Evolutionary conservation across 108 stramenopile genomes (phyloP), one percentile per base, ranked within the genome.

Genomic region (Chaetoceros muelleri): DNA sequence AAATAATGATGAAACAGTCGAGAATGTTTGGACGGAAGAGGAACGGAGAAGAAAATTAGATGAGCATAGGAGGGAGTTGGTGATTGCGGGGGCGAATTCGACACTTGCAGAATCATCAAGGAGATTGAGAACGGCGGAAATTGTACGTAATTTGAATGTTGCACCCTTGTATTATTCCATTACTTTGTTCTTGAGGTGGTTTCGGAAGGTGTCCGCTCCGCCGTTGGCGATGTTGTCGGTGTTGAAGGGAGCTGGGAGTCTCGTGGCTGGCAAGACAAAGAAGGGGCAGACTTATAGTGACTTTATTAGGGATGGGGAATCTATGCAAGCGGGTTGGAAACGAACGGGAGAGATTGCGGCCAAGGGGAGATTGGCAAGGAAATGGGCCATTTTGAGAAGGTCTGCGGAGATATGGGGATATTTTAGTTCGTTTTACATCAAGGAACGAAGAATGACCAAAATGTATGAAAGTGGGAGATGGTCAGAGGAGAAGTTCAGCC

Each of bases 381-480:
- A 84, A 30, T 84, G 81, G 79, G 90, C 85, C 19, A 87, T 80
- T 52, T 55, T 93, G 13, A 58, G 87, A 10, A 76, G 92, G 22
- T 85, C 84, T 29, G 79, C 85, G 7, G 92, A 93, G 67, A 89
- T 93, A 56, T 93, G 92, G 87, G 82, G 82, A 21, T 93, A 89
- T 48, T 88, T 89, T 47, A 76, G 80, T 46, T 82, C 81, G 0
- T 93, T 93, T 60, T 88, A 89, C 59, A 60, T 89, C 45, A 87
- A 85, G 58, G 92, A 93, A 48, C 61, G 73, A 48, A 62, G 87
- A 51, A 82, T 93, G 28, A 54, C 72, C 26, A 80, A 75, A 30
- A 82, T 78, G 48, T 79, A 75, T 48, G 66, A 82, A 20, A 86
- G 72, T 58, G 87, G 91, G 0, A 58, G 71, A 44, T 86, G 84